phyloP scores from a whole-genome alignment of 2,329 filamentous ascomycete species.

The Botrytis galanthina region DNA sequence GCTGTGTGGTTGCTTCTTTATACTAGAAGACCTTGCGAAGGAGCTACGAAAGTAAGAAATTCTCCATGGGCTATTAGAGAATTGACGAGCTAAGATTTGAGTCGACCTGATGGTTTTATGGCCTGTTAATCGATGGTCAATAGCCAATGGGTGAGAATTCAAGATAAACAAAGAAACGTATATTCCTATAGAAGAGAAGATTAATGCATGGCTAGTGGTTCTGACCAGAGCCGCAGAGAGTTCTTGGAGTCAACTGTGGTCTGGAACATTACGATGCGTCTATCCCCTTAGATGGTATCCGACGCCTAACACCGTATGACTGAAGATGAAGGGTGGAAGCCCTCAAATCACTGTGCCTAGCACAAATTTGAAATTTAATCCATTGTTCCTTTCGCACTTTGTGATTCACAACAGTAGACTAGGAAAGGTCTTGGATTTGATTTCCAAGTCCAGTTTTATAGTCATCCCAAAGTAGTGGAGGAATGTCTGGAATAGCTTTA shows the following conservation, averaged over 20 bases:
- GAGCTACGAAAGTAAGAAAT: slow-evolving; percentile 29
- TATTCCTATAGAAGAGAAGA: not conserved
- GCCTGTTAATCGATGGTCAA: no score
- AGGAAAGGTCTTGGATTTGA: slow-evolving; percentile 45
- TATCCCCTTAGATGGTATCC: not conserved
- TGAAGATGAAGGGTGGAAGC: not conserved
- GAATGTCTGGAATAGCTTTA: not conserved
- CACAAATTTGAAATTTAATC: no score
- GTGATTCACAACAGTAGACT: slow-evolving; percentile 23
- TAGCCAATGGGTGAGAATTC: no score
- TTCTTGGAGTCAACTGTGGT: not conserved
- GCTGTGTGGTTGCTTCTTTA: slow-evolving; percentile 40
- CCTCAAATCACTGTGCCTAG: no score
- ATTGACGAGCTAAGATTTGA: no score
- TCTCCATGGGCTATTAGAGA: slow-evolving; percentile 36
- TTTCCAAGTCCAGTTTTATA: slow-evolving; percentile 37
- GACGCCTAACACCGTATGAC: not conserved
- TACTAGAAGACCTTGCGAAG: slow-evolving; percentile 31
- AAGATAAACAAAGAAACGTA: not conserved
- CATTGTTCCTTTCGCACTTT: slow-evolving; percentile 39
- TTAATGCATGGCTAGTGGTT: not conserved
- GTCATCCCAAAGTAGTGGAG: not conserved
- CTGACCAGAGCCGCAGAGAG: not conserved
- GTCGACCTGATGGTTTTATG: no score
- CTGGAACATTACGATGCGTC: not conserved